phyloP scores from a whole-genome alignment of 2,329 filamentous ascomycete species.

The Aspergillus phoenicis region DNA sequence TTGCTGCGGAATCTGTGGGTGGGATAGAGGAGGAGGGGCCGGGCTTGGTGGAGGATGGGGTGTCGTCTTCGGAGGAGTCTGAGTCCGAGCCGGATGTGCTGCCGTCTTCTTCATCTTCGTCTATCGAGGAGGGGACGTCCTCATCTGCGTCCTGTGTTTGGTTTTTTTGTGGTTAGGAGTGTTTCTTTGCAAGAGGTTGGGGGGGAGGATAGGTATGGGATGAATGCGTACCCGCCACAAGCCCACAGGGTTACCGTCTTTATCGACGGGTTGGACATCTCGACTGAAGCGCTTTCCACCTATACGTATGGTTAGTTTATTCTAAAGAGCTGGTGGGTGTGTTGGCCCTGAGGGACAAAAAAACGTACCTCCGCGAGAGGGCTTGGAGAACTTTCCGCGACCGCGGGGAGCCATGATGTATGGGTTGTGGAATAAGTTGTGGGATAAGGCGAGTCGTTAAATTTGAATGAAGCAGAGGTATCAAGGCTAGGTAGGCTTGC shows the following conservation, averaged over 20 bases:
- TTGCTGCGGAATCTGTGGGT: slow-evolving; percentile 22
- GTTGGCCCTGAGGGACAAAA: background rate
- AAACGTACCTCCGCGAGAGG: slow-evolving; percentile 78
- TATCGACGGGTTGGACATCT: slow-evolving; percentile 83
- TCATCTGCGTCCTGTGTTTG: slow-evolving; percentile 39
- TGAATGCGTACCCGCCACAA: slow-evolving; percentile 73
- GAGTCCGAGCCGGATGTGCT: slow-evolving; percentile 34
- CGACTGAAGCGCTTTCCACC: slow-evolving; percentile 95
- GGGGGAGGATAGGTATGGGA: background rate
- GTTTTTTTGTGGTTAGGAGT: background rate
- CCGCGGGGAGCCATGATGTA: slow-evolving; percentile 59
- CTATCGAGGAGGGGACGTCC: slow-evolving; percentile 37
- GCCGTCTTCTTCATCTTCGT: slow-evolving; percentile 49
- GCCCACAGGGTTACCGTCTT: slow-evolving; percentile 82
- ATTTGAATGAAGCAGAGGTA: background rate
- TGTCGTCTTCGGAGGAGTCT: slow-evolving; percentile 53
- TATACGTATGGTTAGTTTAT: slow-evolving; percentile 40
- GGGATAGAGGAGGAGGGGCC: slow-evolving; percentile 32
- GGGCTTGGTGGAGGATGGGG: slow-evolving; percentile 49
- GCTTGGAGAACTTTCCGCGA: slow-evolving; percentile 93
- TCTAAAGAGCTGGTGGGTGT: background rate
- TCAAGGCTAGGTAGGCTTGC: too few species aligned
- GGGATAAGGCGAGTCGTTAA: too few species aligned
- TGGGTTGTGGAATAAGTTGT: background rate
- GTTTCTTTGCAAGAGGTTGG: background rate